Conservation (phyloP, 805 yeast species). For the Barnettozyma sp. region DNA sequence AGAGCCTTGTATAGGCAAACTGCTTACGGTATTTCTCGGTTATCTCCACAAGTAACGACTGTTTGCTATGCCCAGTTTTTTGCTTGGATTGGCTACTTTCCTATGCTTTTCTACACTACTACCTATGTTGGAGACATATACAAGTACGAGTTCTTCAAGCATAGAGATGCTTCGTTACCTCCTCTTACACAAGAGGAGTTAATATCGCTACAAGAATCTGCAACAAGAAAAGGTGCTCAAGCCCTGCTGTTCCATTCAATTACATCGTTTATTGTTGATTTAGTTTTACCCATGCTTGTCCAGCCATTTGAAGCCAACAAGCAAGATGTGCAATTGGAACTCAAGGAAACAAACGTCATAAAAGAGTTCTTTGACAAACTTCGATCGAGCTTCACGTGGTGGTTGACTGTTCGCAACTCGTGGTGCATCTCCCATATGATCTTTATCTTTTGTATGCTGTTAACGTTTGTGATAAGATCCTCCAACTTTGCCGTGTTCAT, state of each 20-base stretch:
- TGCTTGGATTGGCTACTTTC: slow-evolving; percentile 67
- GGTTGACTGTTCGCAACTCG: slow-evolving; percentile 31
- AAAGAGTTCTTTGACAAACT: slow-evolving; percentile 9
- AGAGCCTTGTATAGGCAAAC: slow-evolving; percentile 29
- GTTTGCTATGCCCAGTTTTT: slow-evolving; percentile 53
- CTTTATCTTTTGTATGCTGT: slow-evolving; percentile 41
- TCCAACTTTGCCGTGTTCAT: slow-evolving; percentile 39
- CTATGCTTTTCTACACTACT: slow-evolving; percentile 57
- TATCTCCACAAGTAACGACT: slow-evolving; percentile 44
- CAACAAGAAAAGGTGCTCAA: slow-evolving; percentile 45
- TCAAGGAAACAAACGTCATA: slow-evolving; percentile 5
- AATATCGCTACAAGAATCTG: slow-evolving; percentile 35
- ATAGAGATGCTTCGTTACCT: slow-evolving; percentile 30
- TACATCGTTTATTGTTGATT: slow-evolving; percentile 37
- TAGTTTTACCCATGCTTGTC: slow-evolving; percentile 39
- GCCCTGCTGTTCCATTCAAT: slow-evolving; percentile 46
- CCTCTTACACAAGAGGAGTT: slow-evolving; percentile 33
- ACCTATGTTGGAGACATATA: slow-evolving; percentile 59
- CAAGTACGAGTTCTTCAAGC: slow-evolving; percentile 30
- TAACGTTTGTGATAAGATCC: slow-evolving; percentile 38
- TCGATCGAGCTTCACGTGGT: slow-evolving; percentile 12
- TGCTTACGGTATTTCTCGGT: slow-evolving; percentile 27
- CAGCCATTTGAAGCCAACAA: slow-evolving; percentile 23
- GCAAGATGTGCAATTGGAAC: slow-evolving; percentile 11
- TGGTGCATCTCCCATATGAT: slow-evolving; percentile 48